A percentile compares a stretch with the other conserved stretches of the same genome.
phyloP scores from a whole-genome alignment of 768 basidiomycete genomes.

The Guyanaporus albipodus region DNA sequence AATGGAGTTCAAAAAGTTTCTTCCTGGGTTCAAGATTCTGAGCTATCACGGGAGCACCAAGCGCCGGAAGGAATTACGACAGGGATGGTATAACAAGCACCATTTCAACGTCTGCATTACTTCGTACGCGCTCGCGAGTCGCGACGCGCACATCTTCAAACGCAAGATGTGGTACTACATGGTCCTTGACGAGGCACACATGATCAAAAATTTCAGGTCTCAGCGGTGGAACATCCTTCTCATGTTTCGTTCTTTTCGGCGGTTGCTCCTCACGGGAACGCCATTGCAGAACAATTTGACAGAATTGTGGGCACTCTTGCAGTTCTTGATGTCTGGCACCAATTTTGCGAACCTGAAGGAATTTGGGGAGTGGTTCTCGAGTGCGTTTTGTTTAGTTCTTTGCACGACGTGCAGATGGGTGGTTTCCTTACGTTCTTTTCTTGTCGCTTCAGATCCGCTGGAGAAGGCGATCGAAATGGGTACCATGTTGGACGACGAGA shows the following conservation, averaged over 20 bases:
- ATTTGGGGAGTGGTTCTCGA: slow-evolving; percentile 96
- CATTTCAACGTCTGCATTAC: slow-evolving; percentile 95
- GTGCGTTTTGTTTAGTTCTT: slow-evolving; percentile 43
- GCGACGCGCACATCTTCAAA: slow-evolving; percentile 88
- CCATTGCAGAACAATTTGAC: slow-evolving; percentile 96
- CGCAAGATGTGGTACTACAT: slow-evolving; percentile 95
- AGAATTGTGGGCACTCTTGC: slow-evolving; percentile 92
- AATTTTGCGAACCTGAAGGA: slow-evolving; percentile 90
- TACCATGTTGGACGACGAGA: slow-evolving; percentile 72
- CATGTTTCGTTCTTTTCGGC: slow-evolving; percentile 81
- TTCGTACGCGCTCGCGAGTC: slow-evolving; percentile 88
- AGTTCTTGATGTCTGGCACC: slow-evolving; percentile 88
- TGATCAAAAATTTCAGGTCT: slow-evolving; percentile 96
- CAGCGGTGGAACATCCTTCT: slow-evolving; percentile 91
- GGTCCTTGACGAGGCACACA: slow-evolving; percentile 94
- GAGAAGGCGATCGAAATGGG: slow-evolving; percentile 93
- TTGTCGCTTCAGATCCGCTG: slow-evolving; percentile 74
- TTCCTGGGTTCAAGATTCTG: slow-evolving; percentile 81
- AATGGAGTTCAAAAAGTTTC: slow-evolving; percentile 95
- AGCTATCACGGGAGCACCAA: slow-evolving; percentile 90
- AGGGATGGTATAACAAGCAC: slow-evolving; percentile 87
- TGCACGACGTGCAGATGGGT: neutral
- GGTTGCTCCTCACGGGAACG: slow-evolving; percentile 91
- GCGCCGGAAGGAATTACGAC: slow-evolving; percentile 83
- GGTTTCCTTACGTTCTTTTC: neutral